A percentile compares a stretch with the other conserved stretches of the same genome.
phyloP scores from a whole-genome alignment of 2,329 filamentous ascomycete genomes.

The Setomelanomma holmii region DNA sequence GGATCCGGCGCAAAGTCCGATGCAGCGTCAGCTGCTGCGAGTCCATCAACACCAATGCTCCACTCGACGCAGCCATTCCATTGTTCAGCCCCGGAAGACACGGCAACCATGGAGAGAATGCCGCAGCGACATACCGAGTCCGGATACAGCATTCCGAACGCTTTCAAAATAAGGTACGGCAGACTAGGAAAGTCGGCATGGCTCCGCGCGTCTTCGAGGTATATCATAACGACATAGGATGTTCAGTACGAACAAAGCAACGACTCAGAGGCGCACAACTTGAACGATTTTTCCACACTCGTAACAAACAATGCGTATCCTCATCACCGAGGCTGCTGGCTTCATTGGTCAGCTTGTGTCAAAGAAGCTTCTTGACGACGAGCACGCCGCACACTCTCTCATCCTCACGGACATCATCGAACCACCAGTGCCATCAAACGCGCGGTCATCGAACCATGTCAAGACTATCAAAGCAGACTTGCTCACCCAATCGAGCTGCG shows the following conservation, averaged over 20 bases:
- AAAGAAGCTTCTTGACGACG: slow-evolving; percentile 58
- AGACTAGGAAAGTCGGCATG: neutral
- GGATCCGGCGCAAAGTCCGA: slow-evolving; percentile 13
- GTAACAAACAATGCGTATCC: slow-evolving; percentile 47
- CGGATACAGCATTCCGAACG: neutral
- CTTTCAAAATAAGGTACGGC: neutral
- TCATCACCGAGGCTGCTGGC: slow-evolving; percentile 68
- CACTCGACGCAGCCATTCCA: neutral
- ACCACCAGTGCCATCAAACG: slow-evolving; percentile 56
- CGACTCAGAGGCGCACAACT: no score
- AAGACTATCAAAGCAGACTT: slow-evolving; percentile 60
- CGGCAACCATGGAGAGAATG: neutral
- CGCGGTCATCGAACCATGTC: slow-evolving; percentile 48
- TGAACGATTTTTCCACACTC: no score
- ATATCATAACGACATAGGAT: neutral
- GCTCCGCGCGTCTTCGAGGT: neutral
- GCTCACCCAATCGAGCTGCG: slow-evolving; percentile 29
- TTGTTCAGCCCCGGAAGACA: neutral
- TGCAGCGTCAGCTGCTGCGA: neutral
- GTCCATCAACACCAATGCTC: neutral
- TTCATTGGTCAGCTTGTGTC: slow-evolving; percentile 68
- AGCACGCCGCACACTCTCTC: slow-evolving; percentile 51
- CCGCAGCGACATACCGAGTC: no score
- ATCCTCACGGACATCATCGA: slow-evolving; percentile 64
- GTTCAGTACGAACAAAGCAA: no score